Conservation (phyloP, 148 eudicot species). For the Rhododendron williamsianum region DNA sequence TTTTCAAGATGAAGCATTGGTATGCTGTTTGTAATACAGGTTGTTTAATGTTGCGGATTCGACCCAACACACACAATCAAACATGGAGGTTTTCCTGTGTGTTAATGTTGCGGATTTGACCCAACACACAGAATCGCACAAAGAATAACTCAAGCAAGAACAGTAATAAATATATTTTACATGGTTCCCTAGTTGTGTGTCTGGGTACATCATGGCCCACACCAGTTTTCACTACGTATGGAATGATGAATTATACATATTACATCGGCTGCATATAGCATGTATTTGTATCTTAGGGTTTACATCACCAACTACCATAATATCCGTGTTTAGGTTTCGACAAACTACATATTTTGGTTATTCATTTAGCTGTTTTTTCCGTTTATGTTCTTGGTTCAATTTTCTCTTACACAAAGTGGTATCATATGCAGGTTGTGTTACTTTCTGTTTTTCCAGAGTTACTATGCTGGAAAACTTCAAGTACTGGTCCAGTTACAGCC, state of each 20-base stretch:
- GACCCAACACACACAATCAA: background rate
- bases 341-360: background rate
- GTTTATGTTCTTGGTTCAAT: background rate
- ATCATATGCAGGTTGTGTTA: background rate
- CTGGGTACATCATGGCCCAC: background rate
- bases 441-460: background rate
- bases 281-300: background rate
- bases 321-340: background rate
- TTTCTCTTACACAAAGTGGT: background rate
- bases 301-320: background rate
- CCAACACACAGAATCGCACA: background rate
- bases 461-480: background rate
- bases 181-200: background rate
- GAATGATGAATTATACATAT: background rate
- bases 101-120: background rate
- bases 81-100: background rate
- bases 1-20: background rate
- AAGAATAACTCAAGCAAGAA: background rate
- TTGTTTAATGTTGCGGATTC: background rate
- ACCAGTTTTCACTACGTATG: background rate
- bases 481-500: conserved; percentile 7
- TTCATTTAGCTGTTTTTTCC: background rate
- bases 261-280: background rate
- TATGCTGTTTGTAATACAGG: background rate
- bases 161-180: background rate